A percentile compares a stretch with the other conserved stretches of the same genome.
Conservation (phyloP, 169 alveolate genomes). For the Plasmodium cynomolgi region DNA sequence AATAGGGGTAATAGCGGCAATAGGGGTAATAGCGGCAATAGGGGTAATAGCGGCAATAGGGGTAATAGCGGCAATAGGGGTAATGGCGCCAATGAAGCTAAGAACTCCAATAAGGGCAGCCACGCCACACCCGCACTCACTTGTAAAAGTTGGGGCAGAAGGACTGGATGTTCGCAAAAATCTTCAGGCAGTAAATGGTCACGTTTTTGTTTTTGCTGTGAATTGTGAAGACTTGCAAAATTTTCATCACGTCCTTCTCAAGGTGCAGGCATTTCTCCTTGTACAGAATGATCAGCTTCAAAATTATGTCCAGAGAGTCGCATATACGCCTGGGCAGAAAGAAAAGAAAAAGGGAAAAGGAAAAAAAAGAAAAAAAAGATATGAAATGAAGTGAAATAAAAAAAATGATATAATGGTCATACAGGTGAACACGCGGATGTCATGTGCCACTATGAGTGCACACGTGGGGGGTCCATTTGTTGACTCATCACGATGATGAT, state of each 20-base stretch:
- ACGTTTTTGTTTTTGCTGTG: slow-evolving; percentile 66
- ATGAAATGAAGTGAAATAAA: too few species aligned
- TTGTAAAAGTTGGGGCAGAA: slow-evolving; percentile 53
- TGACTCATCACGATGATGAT: neutral
- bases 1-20: neutral
- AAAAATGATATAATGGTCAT: neutral
- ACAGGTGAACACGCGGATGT: neutral
- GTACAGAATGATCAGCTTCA: slow-evolving; percentile 38
- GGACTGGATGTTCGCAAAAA: slow-evolving; percentile 65
- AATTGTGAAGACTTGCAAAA: slow-evolving; percentile 59
- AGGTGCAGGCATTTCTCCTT: slow-evolving; percentile 64
- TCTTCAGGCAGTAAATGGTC: slow-evolving; percentile 48
- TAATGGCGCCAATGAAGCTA: too few species aligned
- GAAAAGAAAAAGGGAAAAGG: neutral
- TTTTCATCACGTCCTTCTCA: slow-evolving; percentile 62
- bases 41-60: neutral
- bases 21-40: too few species aligned
- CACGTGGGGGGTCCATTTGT: too few species aligned
- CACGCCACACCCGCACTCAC: neutral
- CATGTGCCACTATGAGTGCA: neutral
- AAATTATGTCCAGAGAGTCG: slow-evolving; percentile 41
- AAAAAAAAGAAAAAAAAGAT: neutral
- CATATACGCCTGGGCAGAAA: slow-evolving; percentile 9
- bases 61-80: neutral
- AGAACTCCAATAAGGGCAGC: neutral